phyloP scores from a whole-genome alignment of 768 basidiomycete genomes.

The Mrakia frigida region DNA sequence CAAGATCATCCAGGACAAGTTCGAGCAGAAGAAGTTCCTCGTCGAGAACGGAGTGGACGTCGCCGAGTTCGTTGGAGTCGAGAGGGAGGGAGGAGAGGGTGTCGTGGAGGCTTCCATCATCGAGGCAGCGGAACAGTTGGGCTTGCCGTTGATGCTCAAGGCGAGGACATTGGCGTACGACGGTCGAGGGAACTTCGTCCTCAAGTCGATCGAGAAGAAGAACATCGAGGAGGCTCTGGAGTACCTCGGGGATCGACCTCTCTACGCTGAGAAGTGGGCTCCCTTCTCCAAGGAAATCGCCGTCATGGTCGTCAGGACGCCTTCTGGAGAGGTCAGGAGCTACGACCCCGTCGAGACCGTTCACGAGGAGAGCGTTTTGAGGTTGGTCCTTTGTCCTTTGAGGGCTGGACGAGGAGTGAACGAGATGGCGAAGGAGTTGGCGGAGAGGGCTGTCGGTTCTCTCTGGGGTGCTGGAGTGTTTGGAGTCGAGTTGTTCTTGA shows the following conservation, averaged over 20 bases:
- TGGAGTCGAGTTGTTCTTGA: constrained; percentile 96
- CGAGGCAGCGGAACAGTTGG: constrained; percentile 50
- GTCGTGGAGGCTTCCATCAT: constrained; percentile 52
- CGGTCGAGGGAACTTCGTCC: constrained; percentile 82
- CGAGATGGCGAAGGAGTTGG: constrained; percentile 61
- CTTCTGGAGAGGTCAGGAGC: constrained; percentile 63
- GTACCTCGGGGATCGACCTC: constrained; percentile 55
- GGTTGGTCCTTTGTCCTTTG: constrained; percentile 85
- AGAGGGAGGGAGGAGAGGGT: constrained; percentile 44
- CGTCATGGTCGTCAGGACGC: constrained; percentile 89
- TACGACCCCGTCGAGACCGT: constrained; percentile 94
- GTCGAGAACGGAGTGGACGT: constrained; percentile 49
- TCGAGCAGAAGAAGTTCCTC: constrained; percentile 62
- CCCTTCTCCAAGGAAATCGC: constrained; percentile 84
- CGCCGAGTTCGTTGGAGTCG: constrained; percentile 57
- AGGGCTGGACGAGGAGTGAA: constrained; percentile 51
- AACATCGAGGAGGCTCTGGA: constrained; percentile 48
- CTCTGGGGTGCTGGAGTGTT: constrained; percentile 86
- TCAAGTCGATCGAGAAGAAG: constrained; percentile 55
- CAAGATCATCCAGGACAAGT: constrained; percentile 72
- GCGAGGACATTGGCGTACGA: constrained; percentile 93
- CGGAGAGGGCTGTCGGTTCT: constrained; percentile 71
- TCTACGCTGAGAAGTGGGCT: constrained; percentile 94
- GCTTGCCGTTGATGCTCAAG: constrained; percentile 92
- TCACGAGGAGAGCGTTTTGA: constrained; percentile 88